Percentiles rank a stretch among this genome's conserved stretches.
phyloP scores from a whole-genome alignment of 768 basidiomycete genomes.

The Lactarius sanguifluus region DNA sequence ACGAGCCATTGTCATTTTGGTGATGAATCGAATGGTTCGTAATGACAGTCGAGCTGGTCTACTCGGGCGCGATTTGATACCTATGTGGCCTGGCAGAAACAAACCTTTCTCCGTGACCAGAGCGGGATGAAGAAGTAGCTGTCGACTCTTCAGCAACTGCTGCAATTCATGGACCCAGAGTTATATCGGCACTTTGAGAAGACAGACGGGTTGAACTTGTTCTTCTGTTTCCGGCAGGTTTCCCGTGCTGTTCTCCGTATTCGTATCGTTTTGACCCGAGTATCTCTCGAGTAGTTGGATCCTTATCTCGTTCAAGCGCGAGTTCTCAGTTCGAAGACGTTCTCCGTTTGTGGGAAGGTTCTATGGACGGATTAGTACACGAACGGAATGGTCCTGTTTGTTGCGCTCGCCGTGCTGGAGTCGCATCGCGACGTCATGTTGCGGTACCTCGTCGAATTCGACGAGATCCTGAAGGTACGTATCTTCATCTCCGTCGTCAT shows the following conservation, averaged over 20 bases:
- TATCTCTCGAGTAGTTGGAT: conserved; percentile 61
- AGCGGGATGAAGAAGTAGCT: conserved; percentile 97
- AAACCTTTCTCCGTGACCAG: conserved; percentile 94
- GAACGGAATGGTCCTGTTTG: conserved; percentile 84
- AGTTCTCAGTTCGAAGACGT: conserved; percentile 94
- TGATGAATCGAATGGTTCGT: conserved; percentile 93
- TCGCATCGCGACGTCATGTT: conserved; percentile 94
- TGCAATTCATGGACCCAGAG: conserved; percentile 94
- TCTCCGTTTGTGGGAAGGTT: conserved; percentile 90
- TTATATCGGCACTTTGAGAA: conserved; percentile 90
- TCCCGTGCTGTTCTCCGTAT: not conserved
- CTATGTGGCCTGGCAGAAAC: conserved; percentile 63
- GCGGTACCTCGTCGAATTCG: conserved; percentile 94
- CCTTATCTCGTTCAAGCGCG: conserved; percentile 92
- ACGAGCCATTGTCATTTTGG: conserved; percentile 94
- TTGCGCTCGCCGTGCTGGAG: conserved; percentile 92
- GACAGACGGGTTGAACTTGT: conserved; percentile 85
- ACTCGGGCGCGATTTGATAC: not conserved
- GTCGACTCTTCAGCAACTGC: conserved; percentile 83
- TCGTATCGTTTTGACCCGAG: not conserved
- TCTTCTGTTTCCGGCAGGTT: conserved; percentile 94
- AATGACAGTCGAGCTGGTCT: not conserved
- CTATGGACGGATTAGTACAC: conserved; percentile 92
- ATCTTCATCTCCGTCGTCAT: not conserved
- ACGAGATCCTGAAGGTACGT: conserved; percentile 71